These are phyloP conservation scores for Pisolithus marmoratus DNA, from an alignment of 768 basidiomycete genomes.

Conservation along the genomic window DNA sequence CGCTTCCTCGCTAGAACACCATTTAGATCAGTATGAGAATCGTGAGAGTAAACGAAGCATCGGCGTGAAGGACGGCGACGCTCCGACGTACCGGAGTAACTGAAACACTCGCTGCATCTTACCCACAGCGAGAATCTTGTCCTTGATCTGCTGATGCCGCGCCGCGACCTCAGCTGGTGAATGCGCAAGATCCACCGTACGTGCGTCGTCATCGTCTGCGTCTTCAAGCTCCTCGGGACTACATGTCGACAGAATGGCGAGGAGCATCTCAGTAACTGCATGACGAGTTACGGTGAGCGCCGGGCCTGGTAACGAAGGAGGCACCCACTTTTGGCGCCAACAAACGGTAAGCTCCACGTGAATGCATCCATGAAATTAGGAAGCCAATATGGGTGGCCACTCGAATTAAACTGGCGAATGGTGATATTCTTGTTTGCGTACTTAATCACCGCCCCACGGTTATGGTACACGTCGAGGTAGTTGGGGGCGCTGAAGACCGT, in stretches of 20 bases:
- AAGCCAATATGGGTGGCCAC: slow-evolving; percentile 87
- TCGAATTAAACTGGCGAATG: slow-evolving; percentile 81
- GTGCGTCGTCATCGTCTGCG: slow-evolving; percentile 38
- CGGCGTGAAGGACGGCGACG: not conserved
- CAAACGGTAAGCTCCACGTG: slow-evolving; percentile 97
- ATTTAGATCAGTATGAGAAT: not conserved
- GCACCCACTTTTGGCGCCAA: slow-evolving; percentile 88
- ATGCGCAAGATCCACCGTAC: slow-evolving; percentile 22
- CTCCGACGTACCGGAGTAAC: slow-evolving; percentile 63
- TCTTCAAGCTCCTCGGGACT: slow-evolving; percentile 87
- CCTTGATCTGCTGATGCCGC: slow-evolving; percentile 77
- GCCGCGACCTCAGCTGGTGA: slow-evolving; percentile 40
- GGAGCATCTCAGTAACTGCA: slow-evolving; percentile 93
- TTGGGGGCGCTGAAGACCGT: slow-evolving; percentile 98
- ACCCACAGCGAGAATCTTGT: slow-evolving; percentile 90
- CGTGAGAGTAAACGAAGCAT: too few relatives aligned
- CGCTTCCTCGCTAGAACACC: slow-evolving; percentile 57
- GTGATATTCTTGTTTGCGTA: slow-evolving; percentile 98
- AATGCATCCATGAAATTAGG: slow-evolving; percentile 99
- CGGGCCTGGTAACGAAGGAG: slow-evolving; percentile 1
- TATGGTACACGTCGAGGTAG: slow-evolving; percentile 96
- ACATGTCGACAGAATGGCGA: slow-evolving; percentile 91
- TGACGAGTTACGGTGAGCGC: not conserved
- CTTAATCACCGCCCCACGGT: slow-evolving; percentile 95
- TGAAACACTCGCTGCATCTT: slow-evolving; percentile 89